Base-by-base conservation (phyloP, 2,329 filamentous ascomycete genomes). In the Venturia asperata region DNA sequence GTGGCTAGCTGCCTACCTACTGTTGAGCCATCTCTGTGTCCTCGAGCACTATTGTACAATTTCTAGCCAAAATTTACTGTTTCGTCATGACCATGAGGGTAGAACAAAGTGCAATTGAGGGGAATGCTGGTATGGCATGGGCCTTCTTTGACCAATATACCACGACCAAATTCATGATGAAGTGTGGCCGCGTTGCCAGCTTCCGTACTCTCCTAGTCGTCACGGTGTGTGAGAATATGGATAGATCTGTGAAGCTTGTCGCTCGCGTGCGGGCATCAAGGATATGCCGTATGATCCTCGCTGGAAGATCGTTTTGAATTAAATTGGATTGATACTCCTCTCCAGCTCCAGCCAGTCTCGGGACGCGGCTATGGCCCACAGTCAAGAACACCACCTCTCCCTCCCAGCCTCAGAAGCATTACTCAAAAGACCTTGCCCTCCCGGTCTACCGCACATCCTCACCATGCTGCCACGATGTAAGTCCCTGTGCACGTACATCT, bases 391-490 rank as follows among this genome's bases (percentile, higher is more conserved):
- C 34, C 60, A 61, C n/a, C 39, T 43, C 3, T 61, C 60, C 24
- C n/a, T 15, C 34, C 37, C 19, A 21, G 56, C 34, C 56, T 42
- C 30, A 6, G 6, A 11, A n/a, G 9, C 30, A n/a, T 34, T 15
- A 30, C 47, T 21, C 24, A 24, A 27, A 52, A 17, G 47, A 27
- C 21, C 47, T 52, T 52, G 37, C 30, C 52, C 27, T 34, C 15
- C 30, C 52, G 17, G 52, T 58, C 52, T 58, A 58, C 27, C 15
- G 24, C 52, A 62, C 42, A 30, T 37, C 37, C 39, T 43, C 60
- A 63, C 42, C 21, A 63, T 63, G 62, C 62, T 63, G 34, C 62
- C 43, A 45, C 62, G 43, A 63, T 63, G 62, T 63, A 63, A 52
- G 45, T 52, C 13, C n/a, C 21, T 27, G 39, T 61, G 19, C n/a